These are phyloP conservation scores for Chrysopogon serrulatus DNA, from an alignment of 176 grass and related monocot genomes.

Conservation along the genomic window DNA sequence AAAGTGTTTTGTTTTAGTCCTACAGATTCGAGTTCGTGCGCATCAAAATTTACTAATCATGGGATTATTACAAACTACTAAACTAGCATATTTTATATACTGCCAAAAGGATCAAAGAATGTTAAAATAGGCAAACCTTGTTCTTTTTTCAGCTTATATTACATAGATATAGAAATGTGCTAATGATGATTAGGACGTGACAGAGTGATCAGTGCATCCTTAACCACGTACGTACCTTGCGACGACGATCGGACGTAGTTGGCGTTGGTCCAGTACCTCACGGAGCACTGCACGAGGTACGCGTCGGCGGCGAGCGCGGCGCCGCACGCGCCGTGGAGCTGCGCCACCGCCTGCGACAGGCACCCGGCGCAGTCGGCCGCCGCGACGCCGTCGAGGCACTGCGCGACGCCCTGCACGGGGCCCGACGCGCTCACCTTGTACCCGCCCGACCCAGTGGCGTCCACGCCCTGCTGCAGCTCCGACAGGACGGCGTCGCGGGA, in stretches of 20 bases:
- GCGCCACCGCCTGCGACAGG: conserved; percentile 59
- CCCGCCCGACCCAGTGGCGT: neutral
- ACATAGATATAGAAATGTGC: neutral
- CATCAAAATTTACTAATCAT: neutral
- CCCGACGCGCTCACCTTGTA: conserved; percentile 56
- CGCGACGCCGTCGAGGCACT: conserved; percentile 67
- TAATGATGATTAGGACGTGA: neutral
- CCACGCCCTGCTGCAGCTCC: conserved; percentile 36
- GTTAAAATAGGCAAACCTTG: neutral
- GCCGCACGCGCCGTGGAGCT: conserved; percentile 52
- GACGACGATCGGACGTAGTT: conserved; percentile 42
- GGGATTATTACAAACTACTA: too few relatives aligned
- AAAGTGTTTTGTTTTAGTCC: neutral
- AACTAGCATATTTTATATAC: neutral
- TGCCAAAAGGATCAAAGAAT: neutral
- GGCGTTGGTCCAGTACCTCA: conserved; percentile 68
- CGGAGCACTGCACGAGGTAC: conserved; percentile 77
- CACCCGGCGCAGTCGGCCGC: conserved; percentile 49
- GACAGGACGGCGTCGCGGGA: conserved; percentile 55
- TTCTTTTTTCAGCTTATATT: neutral
- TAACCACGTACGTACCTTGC: conserved; percentile 31
- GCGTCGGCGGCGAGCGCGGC: conserved; percentile 65
- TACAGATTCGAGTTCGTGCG: neutral
- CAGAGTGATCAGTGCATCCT: neutral
- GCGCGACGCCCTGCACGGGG: conserved; percentile 52